Conservation (phyloP, 305 asterid species). For the Andrographis paniculata region DNA sequence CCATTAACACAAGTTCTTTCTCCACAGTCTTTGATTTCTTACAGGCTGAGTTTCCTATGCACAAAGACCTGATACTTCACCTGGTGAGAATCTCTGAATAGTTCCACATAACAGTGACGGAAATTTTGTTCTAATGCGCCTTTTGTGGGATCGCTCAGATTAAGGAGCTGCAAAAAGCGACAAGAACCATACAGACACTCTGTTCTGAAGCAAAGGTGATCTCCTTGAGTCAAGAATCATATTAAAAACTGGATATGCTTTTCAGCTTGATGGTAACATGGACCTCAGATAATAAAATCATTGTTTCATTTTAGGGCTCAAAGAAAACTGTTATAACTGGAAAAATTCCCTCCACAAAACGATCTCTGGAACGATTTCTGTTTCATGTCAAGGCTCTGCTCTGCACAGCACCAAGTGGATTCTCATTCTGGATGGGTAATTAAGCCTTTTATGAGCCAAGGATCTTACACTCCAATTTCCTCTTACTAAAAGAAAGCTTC, state of each 20-base stretch:
- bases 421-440: slow-evolving; percentile 86
- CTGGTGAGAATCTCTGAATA: slow-evolving; percentile 47
- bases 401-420: slow-evolving; percentile 59
- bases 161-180: slow-evolving; percentile 81
- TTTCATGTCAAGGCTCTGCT: slow-evolving; percentile 91
- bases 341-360: slow-evolving; percentile 77
- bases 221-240: slow-evolving; percentile 12
- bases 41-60: slow-evolving; percentile 50
- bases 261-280: no score
- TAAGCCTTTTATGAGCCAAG: slow-evolving; percentile 9
- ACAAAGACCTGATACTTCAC: slow-evolving; percentile 53
- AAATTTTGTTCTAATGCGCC: slow-evolving; percentile 20
- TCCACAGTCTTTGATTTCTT: slow-evolving; percentile 69
- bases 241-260: slow-evolving; percentile 12
- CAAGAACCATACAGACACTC: slow-evolving; percentile 73
- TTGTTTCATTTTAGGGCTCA: slow-evolving; percentile 46
- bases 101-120: slow-evolving; percentile 9
- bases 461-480: not conserved
- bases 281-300: slow-evolving; percentile 10
- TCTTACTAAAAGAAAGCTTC: no score
- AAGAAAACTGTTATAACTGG: slow-evolving; percentile 65
- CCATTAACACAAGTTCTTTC: slow-evolving; percentile 9
- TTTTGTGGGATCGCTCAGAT: slow-evolving; percentile 39
- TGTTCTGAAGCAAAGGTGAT: slow-evolving; percentile 93
- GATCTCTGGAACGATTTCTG: slow-evolving; percentile 82